Base-by-base conservation (phyloP, 768 basidiomycete species). In the Termitomyces sp. region DNA sequence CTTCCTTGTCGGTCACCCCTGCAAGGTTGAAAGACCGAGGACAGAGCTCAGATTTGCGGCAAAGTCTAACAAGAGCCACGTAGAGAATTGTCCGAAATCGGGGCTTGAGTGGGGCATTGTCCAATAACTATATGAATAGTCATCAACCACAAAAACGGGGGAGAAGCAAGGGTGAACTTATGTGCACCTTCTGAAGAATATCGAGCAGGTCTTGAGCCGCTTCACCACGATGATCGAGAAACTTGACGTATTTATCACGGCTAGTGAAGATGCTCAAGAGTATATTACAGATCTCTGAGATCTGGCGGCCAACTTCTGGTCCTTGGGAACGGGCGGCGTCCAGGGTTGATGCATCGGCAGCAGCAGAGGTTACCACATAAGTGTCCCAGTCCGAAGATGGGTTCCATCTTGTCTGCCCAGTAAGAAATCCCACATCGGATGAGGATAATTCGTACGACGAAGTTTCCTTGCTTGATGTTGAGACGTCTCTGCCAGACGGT, bases 21-120 rank as follows among this genome's bases (percentile, higher is more conserved):
- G 28, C 32, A 32, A 69, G 55, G 3, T 51, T 33, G 42, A 74
- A 69, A 39, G 69, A 71, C 6, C 65, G 63, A 15, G 75, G 75
- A 50, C 69, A 69, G 7, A 70, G 65, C 11, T 66, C 64, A 6
- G 73, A 70, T 58, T 55, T 63, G 20, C 63, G 61, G 7, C 68
- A 70, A n/a, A 76, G 68, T 13, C 67, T 64, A 9, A 66, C 48
- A 5, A 73, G 60, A n/a, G 70, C 66, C 8, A 62, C 55, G 7
- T 68, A 55, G 16, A 73, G 52, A 20, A 50, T 62, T 6, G n/a
- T 52, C 35, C 65, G 61, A 11, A 35, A 51, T 35, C n/a, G 50
- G 33, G 62, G 40, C 4, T 57, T 39, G 1, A 64, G 50, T 39
- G 58, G 54, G 28, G 60, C 60, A 51, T 65, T 49, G 55, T 71